These are phyloP conservation scores for Botrytis medusae DNA, from an alignment of 2,329 filamentous ascomycete species.

Conservation along the genomic window DNA sequence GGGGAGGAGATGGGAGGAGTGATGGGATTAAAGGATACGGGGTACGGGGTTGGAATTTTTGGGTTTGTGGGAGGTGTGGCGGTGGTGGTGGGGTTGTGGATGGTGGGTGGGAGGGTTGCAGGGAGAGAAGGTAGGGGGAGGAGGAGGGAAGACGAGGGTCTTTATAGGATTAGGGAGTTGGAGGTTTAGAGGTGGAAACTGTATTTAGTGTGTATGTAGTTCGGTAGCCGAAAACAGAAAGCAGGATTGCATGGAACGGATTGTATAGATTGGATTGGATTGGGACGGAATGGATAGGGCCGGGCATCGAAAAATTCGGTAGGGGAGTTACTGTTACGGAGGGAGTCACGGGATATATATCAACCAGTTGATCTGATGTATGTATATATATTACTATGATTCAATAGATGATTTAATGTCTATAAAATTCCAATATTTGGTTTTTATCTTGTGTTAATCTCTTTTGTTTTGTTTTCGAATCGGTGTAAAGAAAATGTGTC, in stretches of 20 bases:
- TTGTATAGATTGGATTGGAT: background rate
- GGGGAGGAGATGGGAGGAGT: background rate
- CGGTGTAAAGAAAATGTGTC: too few species aligned
- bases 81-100: background rate
- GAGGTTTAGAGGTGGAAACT: background rate
- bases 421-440: background rate
- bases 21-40: slow-evolving; percentile 4
- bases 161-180: background rate
- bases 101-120: background rate
- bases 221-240: background rate
- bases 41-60: background rate
- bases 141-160: background rate
- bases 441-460: background rate
- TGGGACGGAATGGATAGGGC: too few species aligned
- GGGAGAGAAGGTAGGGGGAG: background rate
- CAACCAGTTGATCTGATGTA: background rate
- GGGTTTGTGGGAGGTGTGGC: background rate
- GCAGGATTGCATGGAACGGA: background rate
- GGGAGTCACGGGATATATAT: background rate
- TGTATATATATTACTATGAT: background rate
- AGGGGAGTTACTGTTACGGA: background rate
- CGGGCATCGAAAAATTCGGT: background rate
- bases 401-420: background rate
- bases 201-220: background rate
- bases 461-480: too few species aligned